Percentiles rank a stretch among this genome's conserved stretches.
Conservation (phyloP, 2,329 filamentous ascomycete species). For the Neofusicoccum umdonicola region DNA sequence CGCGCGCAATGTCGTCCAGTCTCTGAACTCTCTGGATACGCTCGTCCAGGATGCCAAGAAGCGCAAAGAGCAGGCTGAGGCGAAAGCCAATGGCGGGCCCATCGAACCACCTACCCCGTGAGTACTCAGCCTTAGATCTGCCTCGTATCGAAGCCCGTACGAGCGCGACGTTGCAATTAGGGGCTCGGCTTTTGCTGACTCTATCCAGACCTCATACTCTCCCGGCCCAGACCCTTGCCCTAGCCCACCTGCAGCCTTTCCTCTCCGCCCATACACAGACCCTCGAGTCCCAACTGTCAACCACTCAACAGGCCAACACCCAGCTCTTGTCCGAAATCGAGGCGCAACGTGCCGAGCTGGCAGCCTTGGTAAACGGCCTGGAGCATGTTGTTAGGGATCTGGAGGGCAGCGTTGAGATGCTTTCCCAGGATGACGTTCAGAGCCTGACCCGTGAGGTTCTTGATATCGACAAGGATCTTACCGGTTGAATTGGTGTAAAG, state of each 20-base stretch:
- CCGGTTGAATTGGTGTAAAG: background rate
- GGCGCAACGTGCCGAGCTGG: slow-evolving; percentile 57
- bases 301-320: slow-evolving; percentile 53
- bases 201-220: slow-evolving; percentile 56
- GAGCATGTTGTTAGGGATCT: slow-evolving; percentile 58
- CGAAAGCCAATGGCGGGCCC: slow-evolving; percentile 34
- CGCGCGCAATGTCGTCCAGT: slow-evolving; percentile 55
- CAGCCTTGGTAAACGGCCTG: slow-evolving; percentile 52
- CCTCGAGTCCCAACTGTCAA: slow-evolving; percentile 50
- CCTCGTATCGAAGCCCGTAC: background rate
- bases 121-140: background rate
- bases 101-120: slow-evolving; percentile 28
- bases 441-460: slow-evolving; percentile 33
- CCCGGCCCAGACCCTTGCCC: slow-evolving; percentile 55
- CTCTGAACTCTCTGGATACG: slow-evolving; percentile 60
- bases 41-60: slow-evolving; percentile 58
- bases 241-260: slow-evolving; percentile 59
- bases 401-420: slow-evolving; percentile 47
- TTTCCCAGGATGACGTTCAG: slow-evolving; percentile 39
- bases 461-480: slow-evolving; percentile 26
- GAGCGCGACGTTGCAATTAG: background rate
- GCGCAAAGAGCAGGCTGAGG: slow-evolving; percentile 47
- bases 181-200: background rate
- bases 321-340: slow-evolving; percentile 51
- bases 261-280: slow-evolving; percentile 50